These are phyloP conservation scores for Dactylellina cionopaga DNA, from an alignment of 2,329 filamentous ascomycete species.

Conservation along the genomic window DNA sequence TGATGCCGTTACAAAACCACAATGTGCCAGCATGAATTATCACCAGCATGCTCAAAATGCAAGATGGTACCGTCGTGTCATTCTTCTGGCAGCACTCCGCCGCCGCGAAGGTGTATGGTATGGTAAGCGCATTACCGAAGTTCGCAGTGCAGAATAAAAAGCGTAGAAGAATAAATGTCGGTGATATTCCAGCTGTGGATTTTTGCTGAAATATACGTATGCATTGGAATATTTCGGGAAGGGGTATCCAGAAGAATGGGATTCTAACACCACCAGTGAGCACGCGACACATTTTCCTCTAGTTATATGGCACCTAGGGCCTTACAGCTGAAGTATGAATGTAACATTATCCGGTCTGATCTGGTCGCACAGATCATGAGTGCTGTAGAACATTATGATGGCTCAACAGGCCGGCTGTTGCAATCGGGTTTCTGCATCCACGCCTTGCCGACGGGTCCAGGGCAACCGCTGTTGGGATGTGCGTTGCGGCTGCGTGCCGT, in stretches of 20 bases:
- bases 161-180: constrained; percentile 31
- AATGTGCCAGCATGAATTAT: constrained; percentile 25
- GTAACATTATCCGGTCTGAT: constrained; percentile 21
- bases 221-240: constrained; percentile 44
- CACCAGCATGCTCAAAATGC: constrained; percentile 28
- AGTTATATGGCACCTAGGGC: not conserved
- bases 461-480: not conserved
- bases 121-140: constrained; percentile 42
- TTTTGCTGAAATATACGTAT: constrained; percentile 20
- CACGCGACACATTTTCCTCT: too few species aligned
- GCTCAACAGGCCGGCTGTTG: not conserved
- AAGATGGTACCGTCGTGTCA: constrained; percentile 6
- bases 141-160: constrained; percentile 44
- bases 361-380: constrained; percentile 45
- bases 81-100: constrained; percentile 32
- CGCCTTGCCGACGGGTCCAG: not conserved
- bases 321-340: constrained; percentile 40
- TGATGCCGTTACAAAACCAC: constrained; percentile 30
- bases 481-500: not conserved
- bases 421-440: not conserved
- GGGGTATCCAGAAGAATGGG: constrained; percentile 33
- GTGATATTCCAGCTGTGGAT: constrained; percentile 39
- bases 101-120: constrained; percentile 47
- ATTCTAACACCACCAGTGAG: constrained; percentile 14
- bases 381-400: constrained; percentile 44